Evolutionary conservation across 805 yeast species (phyloP), one percentile per base, ranked within the genome.

Genomic region (Suhomyces xylopsoci): DNA sequence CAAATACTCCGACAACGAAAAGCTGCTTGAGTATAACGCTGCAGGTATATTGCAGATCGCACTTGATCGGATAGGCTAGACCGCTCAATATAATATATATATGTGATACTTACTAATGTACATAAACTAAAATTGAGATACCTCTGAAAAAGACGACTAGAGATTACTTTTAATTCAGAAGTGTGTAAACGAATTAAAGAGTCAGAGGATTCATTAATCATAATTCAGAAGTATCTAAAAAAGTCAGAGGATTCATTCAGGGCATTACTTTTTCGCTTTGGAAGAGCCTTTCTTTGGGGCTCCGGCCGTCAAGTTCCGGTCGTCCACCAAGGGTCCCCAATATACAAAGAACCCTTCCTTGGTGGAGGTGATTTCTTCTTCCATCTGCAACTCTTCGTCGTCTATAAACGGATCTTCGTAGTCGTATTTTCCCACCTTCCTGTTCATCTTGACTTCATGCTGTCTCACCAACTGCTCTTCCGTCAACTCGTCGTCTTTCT

Each of bases 271-370:
- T 52, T 70, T 66, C 22, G 60, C 59, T 54, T 71, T 72, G 1
- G 62, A 48, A 0, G 61, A 43, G 2, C 66, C 62, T 44, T 69
- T 71, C 46, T 69, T 68, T 25, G 57, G 46, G 14, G 43, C 15
- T 8, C 53, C 49, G 19, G 47, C 51, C 7, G 53, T 51, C 45
- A 53, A 43, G 42, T 55, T 62, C 50, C 77, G 59, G 46, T 75
- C 79, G 49, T 87, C 92, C 26, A 87, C 83, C 54, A 93, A 73
- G 2, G 96, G 96, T 0, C 99, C 99, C 75, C 91, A 89, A 68
- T 85, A 94, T 0, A 94, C 97, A 60, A 93, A 94, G 66, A 92
- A 94, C 1, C 98, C 99, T 63, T 94, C 98, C 58, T 88, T 88
- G 0, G 97, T 91, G 1, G 93, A 84, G 2, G 93, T 92, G 7